Base-by-base conservation (phyloP, 345 rosid species). In the Corymbia maculata region DNA sequence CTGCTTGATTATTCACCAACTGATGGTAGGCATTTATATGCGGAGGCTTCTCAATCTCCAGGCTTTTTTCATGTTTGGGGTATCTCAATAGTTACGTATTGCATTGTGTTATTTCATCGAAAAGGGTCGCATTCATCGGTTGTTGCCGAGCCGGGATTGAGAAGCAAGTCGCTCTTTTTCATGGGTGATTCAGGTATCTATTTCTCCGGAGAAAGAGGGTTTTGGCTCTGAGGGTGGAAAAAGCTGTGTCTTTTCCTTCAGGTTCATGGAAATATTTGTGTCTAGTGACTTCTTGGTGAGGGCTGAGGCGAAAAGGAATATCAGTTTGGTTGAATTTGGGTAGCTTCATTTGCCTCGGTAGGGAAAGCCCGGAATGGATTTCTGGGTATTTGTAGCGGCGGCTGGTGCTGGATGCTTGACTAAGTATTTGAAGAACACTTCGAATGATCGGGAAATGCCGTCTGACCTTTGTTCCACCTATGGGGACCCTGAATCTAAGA, bases 321-420 rank as follows among this genome's bases (percentile, higher is more conserved):
- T 86, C 59, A 51, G 85, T 87, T 86, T 61, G 85, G 93, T 64
- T 49, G 88, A 90, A 91, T 90, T 91, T 8, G 90, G 91, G 66
- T 92, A 86, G 61, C 79, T 85, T 66, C 59, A 42, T 87, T 79
- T 49, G 51, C 86, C 21, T 8, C 61, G 61, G 70, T 26, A 86
- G 87, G 55, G 75, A 21, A 21, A 42, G 87, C 87, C 36, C 15
- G 85, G 90, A 80, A 97, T 96, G 99, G 99, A 95, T 89, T 88
- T 91, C n/a, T 96, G 95, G 98, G 90, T 93, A 86, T 90, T 95
- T 87, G 96, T 92, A 86, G 98, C 94, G 2, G 95, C 96, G 3
- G 98, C 99, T 57, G 97, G 97, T n/a, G 95, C 95, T 36, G 97
- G 97, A 88, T 95, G 92, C 87, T 47, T 95, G 88, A 90, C 95